Conservation (phyloP, 2,329 filamentous ascomycete species). For the Phyllosticta citriasiana region DNA sequence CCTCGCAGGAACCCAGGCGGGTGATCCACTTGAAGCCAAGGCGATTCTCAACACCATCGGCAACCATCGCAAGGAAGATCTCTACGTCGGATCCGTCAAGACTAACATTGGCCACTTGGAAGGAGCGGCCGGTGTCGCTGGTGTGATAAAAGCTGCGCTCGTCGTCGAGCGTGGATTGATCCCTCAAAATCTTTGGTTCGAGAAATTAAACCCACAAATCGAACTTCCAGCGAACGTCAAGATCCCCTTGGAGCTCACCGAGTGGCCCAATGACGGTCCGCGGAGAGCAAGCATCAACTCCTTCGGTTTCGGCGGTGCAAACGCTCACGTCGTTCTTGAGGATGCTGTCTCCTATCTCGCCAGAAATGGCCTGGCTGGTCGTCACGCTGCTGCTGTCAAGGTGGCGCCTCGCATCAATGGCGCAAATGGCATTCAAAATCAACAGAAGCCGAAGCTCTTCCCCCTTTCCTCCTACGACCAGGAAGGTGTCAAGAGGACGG, state of each 20-base stretch:
- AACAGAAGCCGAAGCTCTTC: neutral
- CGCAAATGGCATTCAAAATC: neutral
- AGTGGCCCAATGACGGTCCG: constrained; percentile 9
- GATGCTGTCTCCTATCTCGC: constrained; percentile 5
- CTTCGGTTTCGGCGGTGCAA: constrained; percentile 19
- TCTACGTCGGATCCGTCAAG: constrained; percentile 20
- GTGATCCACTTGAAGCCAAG: constrained; percentile 13
- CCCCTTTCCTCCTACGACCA: neutral
- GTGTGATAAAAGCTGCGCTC: constrained; percentile 28
- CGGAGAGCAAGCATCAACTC: constrained; percentile 15
- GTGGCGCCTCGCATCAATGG: neutral
- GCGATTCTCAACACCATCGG: constrained; percentile 5
- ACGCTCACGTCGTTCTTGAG: constrained; percentile 21
- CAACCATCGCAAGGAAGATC: neutral
- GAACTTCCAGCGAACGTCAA: constrained; percentile 10
- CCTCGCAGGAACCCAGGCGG: constrained; percentile 13
- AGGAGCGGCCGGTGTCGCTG: constrained; percentile 28
- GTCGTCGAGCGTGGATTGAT: constrained; percentile 25
- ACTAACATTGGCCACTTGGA: constrained; percentile 36
- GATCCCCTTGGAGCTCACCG: constrained; percentile 8
- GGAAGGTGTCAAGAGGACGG: neutral
- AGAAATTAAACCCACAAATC: constrained; percentile 10
- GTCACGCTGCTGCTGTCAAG: neutral
- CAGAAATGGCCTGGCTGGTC: neutral
- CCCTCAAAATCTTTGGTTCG: constrained; percentile 27